Percentiles rank a stretch among this genome's conserved stretches.
Conservation (phyloP, 371 early-diverging fungal genomes). For the Mortierella sp. region DNA sequence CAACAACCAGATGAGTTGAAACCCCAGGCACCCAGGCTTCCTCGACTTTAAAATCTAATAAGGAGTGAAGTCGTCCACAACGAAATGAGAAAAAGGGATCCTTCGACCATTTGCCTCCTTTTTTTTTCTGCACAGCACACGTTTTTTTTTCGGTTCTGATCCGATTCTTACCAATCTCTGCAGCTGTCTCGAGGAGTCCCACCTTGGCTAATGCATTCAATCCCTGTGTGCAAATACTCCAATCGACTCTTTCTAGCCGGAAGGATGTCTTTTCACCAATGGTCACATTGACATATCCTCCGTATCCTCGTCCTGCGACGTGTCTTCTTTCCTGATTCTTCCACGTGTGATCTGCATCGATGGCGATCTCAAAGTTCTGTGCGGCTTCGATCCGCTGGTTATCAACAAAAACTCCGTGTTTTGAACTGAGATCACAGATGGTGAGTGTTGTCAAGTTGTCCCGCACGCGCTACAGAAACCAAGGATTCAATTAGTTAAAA, state of each 20-base stretch:
- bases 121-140: too few species aligned
- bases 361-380: conserved; percentile 23
- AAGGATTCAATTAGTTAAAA: neutral
- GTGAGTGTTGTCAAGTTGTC: conserved; percentile 28
- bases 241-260: conserved; percentile 38
- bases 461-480: conserved; percentile 13
- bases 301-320: conserved; percentile 45
- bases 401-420: conserved; percentile 25
- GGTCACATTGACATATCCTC: conserved; percentile 27
- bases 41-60: conserved; percentile 38
- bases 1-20: conserved; percentile 40
- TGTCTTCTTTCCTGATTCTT: conserved; percentile 13
- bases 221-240: conserved; percentile 36
- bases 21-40: conserved; percentile 32
- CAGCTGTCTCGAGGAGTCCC: conserved; percentile 15
- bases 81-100: neutral
- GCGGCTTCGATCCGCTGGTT: conserved; percentile 16
- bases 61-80: neutral
- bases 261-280: conserved; percentile 42
- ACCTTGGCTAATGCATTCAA: conserved; percentile 25
- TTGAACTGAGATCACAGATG: conserved; percentile 34
- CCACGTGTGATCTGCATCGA: conserved; percentile 15
- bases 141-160: too few species aligned
- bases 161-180: conserved; percentile 35
- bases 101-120: too few species aligned